Percentiles rank a stretch among this genome's conserved stretches.
Conservation (phyloP, 2,329 filamentous ascomycete species). For the Fusarium sp. region DNA sequence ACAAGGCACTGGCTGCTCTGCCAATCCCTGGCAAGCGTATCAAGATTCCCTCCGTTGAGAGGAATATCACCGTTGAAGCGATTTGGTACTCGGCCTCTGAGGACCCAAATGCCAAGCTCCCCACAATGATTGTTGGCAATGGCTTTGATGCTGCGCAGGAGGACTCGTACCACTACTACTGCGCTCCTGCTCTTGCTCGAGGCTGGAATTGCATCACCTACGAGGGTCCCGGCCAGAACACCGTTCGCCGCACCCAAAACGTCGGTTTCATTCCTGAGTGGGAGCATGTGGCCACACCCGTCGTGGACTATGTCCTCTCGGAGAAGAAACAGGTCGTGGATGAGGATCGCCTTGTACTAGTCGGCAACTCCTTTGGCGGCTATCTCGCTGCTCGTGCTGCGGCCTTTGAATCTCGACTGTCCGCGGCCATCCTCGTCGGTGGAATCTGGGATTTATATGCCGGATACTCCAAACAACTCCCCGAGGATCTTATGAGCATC, state of each 20-base stretch:
- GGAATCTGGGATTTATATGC: slow-evolving; percentile 35
- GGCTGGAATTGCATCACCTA: slow-evolving; percentile 29
- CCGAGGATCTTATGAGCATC: slow-evolving; percentile 3
- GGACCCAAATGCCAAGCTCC: not conserved
- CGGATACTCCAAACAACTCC: slow-evolving; percentile 8
- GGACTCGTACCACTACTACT: slow-evolving; percentile 19
- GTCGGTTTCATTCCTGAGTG: slow-evolving; percentile 36
- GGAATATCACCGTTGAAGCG: slow-evolving; percentile 54
- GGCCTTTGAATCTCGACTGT: slow-evolving; percentile 27
- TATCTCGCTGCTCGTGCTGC: slow-evolving; percentile 37
- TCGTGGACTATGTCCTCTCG: slow-evolving; percentile 15
- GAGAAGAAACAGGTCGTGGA: slow-evolving; percentile 16
- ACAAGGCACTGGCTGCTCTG: slow-evolving; percentile 56
- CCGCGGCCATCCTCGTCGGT: slow-evolving; percentile 20
- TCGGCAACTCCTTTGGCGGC: slow-evolving; percentile 30
- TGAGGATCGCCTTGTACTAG: not conserved
- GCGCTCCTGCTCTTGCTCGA: slow-evolving; percentile 18
- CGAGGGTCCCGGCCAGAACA: slow-evolving; percentile 36
- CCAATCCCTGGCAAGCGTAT: slow-evolving; percentile 56
- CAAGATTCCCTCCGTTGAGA: slow-evolving; percentile 41
- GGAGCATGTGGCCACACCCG: slow-evolving; percentile 22
- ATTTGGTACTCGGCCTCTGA: slow-evolving; percentile 53
- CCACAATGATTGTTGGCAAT: slow-evolving; percentile 22
- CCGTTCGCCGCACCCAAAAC: slow-evolving; percentile 21
- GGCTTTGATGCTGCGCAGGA: slow-evolving; percentile 38